Evolutionary conservation across 2,329 filamentous ascomycete genomes (phyloP).

Genomic region (Lachnellula arida): DNA sequence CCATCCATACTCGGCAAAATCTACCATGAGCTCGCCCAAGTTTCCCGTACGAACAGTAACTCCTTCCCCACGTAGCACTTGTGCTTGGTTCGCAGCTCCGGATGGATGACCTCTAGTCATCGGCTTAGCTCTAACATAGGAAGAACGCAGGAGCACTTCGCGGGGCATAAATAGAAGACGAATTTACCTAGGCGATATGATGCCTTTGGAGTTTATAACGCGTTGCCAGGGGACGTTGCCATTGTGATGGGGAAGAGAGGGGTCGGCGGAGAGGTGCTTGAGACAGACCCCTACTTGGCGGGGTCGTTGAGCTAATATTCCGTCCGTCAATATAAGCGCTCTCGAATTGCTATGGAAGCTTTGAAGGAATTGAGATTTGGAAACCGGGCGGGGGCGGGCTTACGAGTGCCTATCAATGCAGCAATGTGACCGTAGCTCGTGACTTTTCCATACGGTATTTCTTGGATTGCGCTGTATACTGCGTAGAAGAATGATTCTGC

Average conservation of each 20-base stretch:
- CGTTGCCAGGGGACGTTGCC: constrained; percentile 90
- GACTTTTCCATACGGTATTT: constrained; percentile 78
- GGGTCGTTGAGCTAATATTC: constrained; percentile 56
- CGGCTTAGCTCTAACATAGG: too few relatives aligned
- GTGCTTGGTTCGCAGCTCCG: constrained; percentile 34
- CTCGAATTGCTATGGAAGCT: not conserved
- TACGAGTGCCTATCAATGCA: constrained; percentile 66
- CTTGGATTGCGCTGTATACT: constrained; percentile 79
- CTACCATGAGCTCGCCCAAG: constrained; percentile 33
- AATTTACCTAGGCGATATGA: constrained; percentile 73
- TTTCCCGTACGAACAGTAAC: constrained; percentile 31
- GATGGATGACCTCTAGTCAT: constrained; percentile 29
- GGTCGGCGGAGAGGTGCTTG: constrained; percentile 68
- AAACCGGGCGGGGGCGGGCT: constrained; percentile 31
- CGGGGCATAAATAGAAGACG: not conserved
- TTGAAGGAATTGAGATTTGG: not conserved
- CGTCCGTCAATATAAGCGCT: not conserved
- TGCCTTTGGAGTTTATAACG: constrained; percentile 81
- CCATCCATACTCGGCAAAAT: constrained; percentile 35
- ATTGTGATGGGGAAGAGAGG: constrained; percentile 57
- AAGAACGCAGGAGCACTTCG: not conserved
- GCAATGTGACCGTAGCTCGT: constrained; percentile 86
- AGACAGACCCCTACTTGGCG: constrained; percentile 88
- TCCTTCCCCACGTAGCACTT: constrained; percentile 32
- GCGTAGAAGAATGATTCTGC: constrained; percentile 68